These are phyloP conservation scores for Orbilia brochopaga DNA, from an alignment of 2,329 filamentous ascomycete species.

Conservation along the genomic window DNA sequence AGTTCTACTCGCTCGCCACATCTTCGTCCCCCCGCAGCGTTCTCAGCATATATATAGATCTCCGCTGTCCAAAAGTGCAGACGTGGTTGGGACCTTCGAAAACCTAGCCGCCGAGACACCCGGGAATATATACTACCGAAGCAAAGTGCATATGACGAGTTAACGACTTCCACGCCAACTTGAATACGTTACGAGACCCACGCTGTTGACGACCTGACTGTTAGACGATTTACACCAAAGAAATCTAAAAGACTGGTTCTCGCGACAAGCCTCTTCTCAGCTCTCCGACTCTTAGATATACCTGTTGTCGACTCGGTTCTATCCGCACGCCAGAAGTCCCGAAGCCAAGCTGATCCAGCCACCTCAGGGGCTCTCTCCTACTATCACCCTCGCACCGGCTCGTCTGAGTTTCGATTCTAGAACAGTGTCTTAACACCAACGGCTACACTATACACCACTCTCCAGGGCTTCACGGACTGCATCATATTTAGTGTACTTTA, in stretches of 20 bases:
- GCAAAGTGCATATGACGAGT: conserved; percentile 38
- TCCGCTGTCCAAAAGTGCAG: not conserved
- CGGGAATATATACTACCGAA: conserved; percentile 18
- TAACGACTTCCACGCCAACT: conserved; percentile 50
- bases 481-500: conserved; percentile 40
- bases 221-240: conserved; percentile 49
- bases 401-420: conserved; percentile 32
- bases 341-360: conserved; percentile 6
- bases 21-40: conserved; percentile 10
- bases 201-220: conserved; percentile 51
- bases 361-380: conserved; percentile 8
- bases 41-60: not conserved
- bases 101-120: conserved; percentile 23
- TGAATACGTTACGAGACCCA: conserved; percentile 50
- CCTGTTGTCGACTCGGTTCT: conserved; percentile 19
- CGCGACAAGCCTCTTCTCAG: conserved; percentile 21
- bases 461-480: conserved; percentile 27
- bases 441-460: conserved; percentile 22
- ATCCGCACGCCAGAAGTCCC: conserved; percentile 8
- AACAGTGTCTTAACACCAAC: conserved; percentile 24
- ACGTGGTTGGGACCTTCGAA: conserved; percentile 5
- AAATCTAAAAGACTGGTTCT: conserved; percentile 48
- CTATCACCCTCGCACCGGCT: conserved; percentile 16
- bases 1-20: conserved; percentile 16
- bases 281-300: conserved; percentile 20